Percentiles rank a stretch among this genome's conserved stretches.
phyloP scores from a whole-genome alignment of 2,329 filamentous ascomycete genomes.

The Penicillium rolfsii region DNA sequence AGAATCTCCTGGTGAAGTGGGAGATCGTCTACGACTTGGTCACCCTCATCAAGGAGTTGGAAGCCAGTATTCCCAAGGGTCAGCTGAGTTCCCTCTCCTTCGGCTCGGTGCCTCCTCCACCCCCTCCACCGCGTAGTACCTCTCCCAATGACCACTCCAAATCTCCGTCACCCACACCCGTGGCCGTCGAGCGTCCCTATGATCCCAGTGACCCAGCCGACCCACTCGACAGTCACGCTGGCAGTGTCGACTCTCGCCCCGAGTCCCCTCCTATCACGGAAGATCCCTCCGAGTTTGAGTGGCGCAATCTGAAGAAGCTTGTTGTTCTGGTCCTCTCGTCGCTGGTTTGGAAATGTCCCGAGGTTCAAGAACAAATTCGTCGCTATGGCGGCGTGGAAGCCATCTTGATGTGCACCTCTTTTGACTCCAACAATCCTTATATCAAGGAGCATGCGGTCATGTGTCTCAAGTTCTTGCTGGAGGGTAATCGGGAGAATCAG shows the following conservation, averaged over 20 bases:
- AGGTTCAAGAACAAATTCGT: slow-evolving; percentile 86
- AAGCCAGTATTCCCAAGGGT: slow-evolving; percentile 84
- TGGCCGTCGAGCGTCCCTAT: slow-evolving; percentile 68
- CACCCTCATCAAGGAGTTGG: slow-evolving; percentile 81
- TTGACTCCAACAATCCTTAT: slow-evolving; percentile 92
- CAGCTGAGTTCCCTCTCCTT: slow-evolving; percentile 56
- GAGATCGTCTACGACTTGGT: slow-evolving; percentile 88
- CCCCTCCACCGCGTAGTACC: slow-evolving; percentile 34
- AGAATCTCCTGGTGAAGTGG: slow-evolving; percentile 85
- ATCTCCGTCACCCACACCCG: slow-evolving; percentile 42
- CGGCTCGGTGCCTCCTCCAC: slow-evolving; percentile 31
- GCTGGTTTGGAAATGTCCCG: slow-evolving; percentile 81
- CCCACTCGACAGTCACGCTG: slow-evolving; percentile 43
- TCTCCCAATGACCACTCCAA: slow-evolving; percentile 36
- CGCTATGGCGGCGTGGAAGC: slow-evolving; percentile 83
- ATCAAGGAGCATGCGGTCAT: slow-evolving; percentile 90
- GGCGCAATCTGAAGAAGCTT: slow-evolving; percentile 87
- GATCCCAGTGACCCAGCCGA: slow-evolving; percentile 49
- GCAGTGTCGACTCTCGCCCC: slow-evolving; percentile 48
- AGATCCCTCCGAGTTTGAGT: slow-evolving; percentile 68
- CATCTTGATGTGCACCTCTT: slow-evolving; percentile 83
- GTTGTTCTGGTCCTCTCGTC: slow-evolving; percentile 88
- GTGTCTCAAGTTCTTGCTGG: slow-evolving; percentile 73
- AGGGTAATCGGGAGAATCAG: slow-evolving; percentile 56
- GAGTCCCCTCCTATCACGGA: slow-evolving; percentile 57